Base-by-base conservation (phyloP, 2,329 filamentous ascomycete species). In the Alternaria viburni region DNA sequence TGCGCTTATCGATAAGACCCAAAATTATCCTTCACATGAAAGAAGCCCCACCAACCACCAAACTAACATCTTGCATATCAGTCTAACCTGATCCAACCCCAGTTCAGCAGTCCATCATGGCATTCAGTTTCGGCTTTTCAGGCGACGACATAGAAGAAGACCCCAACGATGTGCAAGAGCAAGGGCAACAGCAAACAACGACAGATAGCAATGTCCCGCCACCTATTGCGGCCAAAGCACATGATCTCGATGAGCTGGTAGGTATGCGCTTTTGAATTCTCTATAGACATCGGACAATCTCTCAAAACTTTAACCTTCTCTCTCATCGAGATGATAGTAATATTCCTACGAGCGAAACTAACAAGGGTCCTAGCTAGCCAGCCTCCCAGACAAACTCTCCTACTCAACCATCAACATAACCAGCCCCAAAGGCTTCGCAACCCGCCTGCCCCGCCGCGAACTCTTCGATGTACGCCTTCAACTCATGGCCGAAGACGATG, bases 401-500 rank as follows among this genome's bases (percentile, higher is more conserved):
- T 95, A 90, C 79, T 84, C 86, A 70, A 85, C 84, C 12, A 80
- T 93, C 17, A 80, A 83, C 8, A 85, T 93, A 54, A 83, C 84
- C 19, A 85, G 90, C 6, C 89, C 90, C 46, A 83, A 87, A 65
- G 85, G 85, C 10, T 80, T 82, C 50, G 80, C 73, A 4, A 75
- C 90, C 10, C 80, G 78, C 41, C 83, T 96, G 8, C 91, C 91
- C 0, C 88, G 92, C 43, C 87, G 92, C 62, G 92, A 94, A 77
- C 84, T 96, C 49, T 95, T 92, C 88, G 92, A 96, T 75, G 89
- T 95, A 43, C 86, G 91, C 32, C 85, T 93, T 41, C 92, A 96
- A 82, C 83, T 96, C 62, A 93, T 95, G 89, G 91, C 91, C 41
- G 88, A 90, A 74, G 83, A 85, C 57, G 87, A 81, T 51, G 75